Conservation (phyloP, 768 basidiomycete species). For the Pleurotus platypus region DNA sequence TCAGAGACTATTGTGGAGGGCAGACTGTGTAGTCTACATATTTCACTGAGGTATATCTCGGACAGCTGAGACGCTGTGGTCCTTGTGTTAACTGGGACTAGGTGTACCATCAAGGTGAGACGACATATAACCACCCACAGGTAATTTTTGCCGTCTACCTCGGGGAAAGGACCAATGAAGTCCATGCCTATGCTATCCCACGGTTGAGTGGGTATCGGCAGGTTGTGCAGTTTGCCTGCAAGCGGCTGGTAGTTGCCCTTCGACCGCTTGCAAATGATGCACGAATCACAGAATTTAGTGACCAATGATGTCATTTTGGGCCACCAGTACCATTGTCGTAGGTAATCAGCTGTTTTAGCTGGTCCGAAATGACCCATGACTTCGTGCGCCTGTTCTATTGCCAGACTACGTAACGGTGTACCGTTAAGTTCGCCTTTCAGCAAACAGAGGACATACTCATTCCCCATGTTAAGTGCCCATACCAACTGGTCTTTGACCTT, state of each 20-base stretch:
- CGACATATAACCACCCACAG: conserved; percentile 26
- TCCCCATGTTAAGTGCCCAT: no score
- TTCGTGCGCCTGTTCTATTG: conserved; percentile 6
- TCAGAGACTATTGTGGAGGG: conserved; percentile 15
- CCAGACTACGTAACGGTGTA: no score
- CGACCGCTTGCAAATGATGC: conserved; percentile 18
- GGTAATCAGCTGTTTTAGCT: conserved; percentile 6
- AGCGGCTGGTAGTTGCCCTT: conserved; percentile 17
- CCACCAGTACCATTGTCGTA: conserved; percentile 27
- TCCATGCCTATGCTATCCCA: conserved; percentile 22
- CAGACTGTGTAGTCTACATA: conserved; percentile 26
- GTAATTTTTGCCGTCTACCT: conserved; percentile 18
- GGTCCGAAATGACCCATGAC: background rate
- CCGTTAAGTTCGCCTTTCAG: no score
- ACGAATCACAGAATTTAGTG: conserved; percentile 18
- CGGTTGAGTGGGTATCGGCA: conserved; percentile 24
- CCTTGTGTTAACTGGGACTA: conserved; percentile 22
- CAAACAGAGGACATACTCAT: no score
- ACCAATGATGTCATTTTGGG: conserved; percentile 15
- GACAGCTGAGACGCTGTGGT: conserved; percentile 22
- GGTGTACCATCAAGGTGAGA: background rate
- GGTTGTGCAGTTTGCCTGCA: conserved; percentile 23
- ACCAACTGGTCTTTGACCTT: no score
- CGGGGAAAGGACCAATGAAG: no score
- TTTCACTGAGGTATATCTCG: conserved; percentile 22